Evolutionary conservation across 2,329 filamentous ascomycete genomes (phyloP).

Genomic region (Mycocentrospora acerina): DNA sequence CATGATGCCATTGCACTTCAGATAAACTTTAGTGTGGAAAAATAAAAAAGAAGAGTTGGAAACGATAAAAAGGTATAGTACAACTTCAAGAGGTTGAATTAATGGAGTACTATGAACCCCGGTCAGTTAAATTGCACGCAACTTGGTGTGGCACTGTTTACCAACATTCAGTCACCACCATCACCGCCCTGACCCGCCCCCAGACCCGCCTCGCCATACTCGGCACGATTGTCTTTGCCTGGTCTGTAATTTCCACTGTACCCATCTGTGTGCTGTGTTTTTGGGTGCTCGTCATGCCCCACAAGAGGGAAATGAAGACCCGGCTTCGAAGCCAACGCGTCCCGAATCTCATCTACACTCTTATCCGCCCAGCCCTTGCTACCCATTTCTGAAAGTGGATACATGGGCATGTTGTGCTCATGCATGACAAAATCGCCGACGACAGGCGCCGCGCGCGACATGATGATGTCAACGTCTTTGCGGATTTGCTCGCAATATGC

Average conservation of each 20-base stretch:
- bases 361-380: slow-evolving; percentile 38
- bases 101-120: too few species aligned
- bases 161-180: too few species aligned
- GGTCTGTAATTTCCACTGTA: too few species aligned
- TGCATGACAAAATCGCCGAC: slow-evolving; percentile 53
- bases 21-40: too few species aligned
- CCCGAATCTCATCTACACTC: slow-evolving; percentile 43
- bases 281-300: slow-evolving; percentile 11
- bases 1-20: too few species aligned
- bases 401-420: slow-evolving; percentile 55
- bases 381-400: slow-evolving; percentile 50
- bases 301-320: slow-evolving; percentile 14
- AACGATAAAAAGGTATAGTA: too few species aligned
- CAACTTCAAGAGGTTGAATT: too few species aligned
- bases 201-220: slow-evolving; percentile 10
- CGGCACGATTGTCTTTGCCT: slow-evolving; percentile 10
- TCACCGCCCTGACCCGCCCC: slow-evolving; percentile 1
- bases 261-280: too few species aligned
- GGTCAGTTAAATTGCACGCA: too few species aligned
- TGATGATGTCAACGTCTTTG: slow-evolving; percentile 72
- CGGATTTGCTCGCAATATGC: slow-evolving; percentile 73
- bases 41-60: too few species aligned
- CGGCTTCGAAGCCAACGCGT: slow-evolving; percentile 41
- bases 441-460: slow-evolving; percentile 56
- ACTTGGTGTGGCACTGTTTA: too few species aligned